Evolutionary conservation across 164 flowering plant genomes (phyloP).

Genomic region (Berberis thunbergii): DNA sequence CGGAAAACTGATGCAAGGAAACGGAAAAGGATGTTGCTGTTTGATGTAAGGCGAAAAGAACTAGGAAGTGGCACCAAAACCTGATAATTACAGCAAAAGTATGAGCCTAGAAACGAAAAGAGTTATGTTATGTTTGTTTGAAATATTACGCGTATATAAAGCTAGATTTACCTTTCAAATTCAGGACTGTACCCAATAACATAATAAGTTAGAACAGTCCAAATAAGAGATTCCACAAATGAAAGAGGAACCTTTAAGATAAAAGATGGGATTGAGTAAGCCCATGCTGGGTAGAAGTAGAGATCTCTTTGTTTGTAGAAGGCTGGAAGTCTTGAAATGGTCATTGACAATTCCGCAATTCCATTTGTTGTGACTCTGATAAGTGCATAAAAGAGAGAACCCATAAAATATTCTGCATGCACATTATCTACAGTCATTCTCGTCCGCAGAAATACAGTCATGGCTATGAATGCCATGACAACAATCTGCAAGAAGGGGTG

Average conservation of each 20-base stretch:
- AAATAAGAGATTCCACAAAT: not conserved
- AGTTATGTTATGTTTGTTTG: not conserved
- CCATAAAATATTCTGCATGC: conserved; percentile 1
- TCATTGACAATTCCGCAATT: not conserved
- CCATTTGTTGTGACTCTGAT: not conserved
- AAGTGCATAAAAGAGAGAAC: conserved; percentile 2
- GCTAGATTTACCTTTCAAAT: not conserved
- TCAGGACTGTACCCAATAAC: conserved; percentile 6
- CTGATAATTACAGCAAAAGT: not conserved
- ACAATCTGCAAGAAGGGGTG: not conserved
- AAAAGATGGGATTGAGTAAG: conserved; percentile 1
- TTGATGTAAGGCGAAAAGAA: conserved; percentile 1
- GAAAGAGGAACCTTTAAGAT: conserved; percentile 1
- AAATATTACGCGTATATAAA: not conserved
- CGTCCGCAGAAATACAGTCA: conserved; percentile 4
- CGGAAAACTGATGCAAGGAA: not conserved
- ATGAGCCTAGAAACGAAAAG: not conserved
- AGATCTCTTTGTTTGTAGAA: conserved; percentile 1
- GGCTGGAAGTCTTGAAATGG: not conserved
- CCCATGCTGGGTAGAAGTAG: conserved; percentile 6
- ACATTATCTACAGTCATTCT: not conserved
- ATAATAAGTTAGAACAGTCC: not conserved
- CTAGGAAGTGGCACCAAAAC: not conserved
- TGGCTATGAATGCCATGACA: not conserved
- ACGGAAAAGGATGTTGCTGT: conserved; percentile 6